phyloP scores from a whole-genome alignment of 2,329 filamentous ascomycete species.

The Colletotrichum somersetense region DNA sequence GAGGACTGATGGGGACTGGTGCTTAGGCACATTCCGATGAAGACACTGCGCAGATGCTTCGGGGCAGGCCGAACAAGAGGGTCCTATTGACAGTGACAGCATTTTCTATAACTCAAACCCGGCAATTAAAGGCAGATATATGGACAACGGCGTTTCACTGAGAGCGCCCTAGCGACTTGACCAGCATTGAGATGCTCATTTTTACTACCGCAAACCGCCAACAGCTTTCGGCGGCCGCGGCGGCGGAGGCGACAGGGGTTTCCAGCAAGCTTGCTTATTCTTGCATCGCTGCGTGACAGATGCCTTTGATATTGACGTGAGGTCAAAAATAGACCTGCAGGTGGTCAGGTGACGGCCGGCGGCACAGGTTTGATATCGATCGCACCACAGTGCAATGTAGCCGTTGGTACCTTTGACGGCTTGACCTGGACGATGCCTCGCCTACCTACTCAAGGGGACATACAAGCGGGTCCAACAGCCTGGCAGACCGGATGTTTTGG shows the following conservation, averaged over 20 bases:
- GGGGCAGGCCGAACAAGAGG: neutral
- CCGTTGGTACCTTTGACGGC: neutral
- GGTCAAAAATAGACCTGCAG: neutral
- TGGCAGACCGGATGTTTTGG: neutral
- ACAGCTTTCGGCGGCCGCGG: too few species aligned
- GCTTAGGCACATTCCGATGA: neutral
- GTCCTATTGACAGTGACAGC: neutral
- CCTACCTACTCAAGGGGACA: too few species aligned
- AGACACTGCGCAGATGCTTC: neutral
- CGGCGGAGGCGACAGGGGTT: too few species aligned
- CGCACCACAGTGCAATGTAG: neutral
- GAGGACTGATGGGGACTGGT: neutral
- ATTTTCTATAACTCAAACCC: neutral
- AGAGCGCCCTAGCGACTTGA: too few species aligned
- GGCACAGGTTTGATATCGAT: too few species aligned
- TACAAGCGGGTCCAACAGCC: neutral
- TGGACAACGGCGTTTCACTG: too few species aligned
- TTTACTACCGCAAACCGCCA: too few species aligned
- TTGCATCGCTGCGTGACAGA: too few species aligned
- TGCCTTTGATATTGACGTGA: neutral
- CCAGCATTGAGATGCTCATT: too few species aligned
- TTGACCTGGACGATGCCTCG: neutral
- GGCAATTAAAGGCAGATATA: neutral
- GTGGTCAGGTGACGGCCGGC: slow-evolving; percentile 1
- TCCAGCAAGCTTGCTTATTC: too few species aligned